phyloP scores from a whole-genome alignment of 331 rosid species.

The Cydonia oblonga region DNA sequence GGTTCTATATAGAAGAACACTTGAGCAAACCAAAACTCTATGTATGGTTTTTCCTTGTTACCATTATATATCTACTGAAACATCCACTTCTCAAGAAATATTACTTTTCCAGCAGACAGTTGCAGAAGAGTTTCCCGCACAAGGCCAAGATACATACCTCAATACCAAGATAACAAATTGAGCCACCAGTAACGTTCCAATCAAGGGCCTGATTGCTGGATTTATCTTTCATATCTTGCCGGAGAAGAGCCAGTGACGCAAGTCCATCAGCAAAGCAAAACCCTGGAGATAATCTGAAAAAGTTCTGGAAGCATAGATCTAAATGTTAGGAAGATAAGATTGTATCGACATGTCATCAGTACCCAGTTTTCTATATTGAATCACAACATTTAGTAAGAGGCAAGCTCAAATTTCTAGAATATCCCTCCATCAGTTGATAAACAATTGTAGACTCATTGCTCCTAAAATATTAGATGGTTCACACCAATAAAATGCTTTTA shows the following conservation, averaged over 20 bases:
- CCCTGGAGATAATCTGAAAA: conserved; percentile 92
- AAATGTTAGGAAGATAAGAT: conserved; percentile 14
- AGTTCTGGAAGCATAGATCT: conserved; percentile 47
- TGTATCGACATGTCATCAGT: not conserved
- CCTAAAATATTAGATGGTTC: not conserved
- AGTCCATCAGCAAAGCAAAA: conserved; percentile 98
- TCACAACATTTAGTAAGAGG: not conserved
- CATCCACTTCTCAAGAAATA: not conserved
- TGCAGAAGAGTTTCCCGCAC: not conserved
- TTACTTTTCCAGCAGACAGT: not conserved
- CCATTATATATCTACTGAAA: not conserved
- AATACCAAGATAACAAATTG: conserved; percentile 80
- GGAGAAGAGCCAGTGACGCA: conserved; percentile 88
- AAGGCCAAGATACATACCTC: conserved; percentile 41
- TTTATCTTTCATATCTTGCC: conserved; percentile 92
- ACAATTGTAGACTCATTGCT: not conserved
- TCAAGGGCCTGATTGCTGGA: conserved; percentile 65
- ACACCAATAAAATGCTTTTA: not conserved
- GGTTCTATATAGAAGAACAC: not conserved
- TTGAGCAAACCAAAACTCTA: not conserved
- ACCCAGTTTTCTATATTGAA: not conserved
- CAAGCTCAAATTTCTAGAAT: not conserved
- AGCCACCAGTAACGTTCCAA: conserved; percentile 94
- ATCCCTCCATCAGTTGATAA: not conserved
- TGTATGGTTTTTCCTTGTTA: not conserved